Evolutionary conservation across 306 rosid species (phyloP), one percentile per base, ranked within the genome.

Genomic region (Albizia julibrissin): DNA sequence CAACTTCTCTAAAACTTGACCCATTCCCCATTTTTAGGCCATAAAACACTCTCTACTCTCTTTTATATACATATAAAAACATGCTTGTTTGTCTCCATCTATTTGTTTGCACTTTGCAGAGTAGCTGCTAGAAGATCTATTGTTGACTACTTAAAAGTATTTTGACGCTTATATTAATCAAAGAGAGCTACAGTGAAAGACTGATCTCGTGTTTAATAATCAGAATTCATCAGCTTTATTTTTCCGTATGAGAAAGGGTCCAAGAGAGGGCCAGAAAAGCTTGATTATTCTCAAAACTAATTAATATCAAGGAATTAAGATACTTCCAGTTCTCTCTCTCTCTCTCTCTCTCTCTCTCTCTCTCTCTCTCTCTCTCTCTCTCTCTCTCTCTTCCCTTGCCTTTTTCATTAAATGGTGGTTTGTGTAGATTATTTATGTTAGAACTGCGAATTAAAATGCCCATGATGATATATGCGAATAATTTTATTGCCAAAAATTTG

Each of bases 11-110:
- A 16, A 14, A 74, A 79, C 84, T 70, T 77, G 68, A 69, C 26
- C 34, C 66, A 62, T 19, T 80, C 85, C 85, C 80, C 83, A 72
- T 81, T 50, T 56, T 78, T 52, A 66, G 88, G 26, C 8, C 43
- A 77, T 47, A 16, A 77, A 81, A 37, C 5, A 1, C 1, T n/a
- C 29, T n/a, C 14, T 47, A n/a, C 27, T 15, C 58, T 37, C 40
- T 37, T 37, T 37, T 37, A 37, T 37, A 37, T 37, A 50, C 1
- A 50, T 46, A 15, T 12, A 47, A 47, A 47, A 5, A 22, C 58
- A 13, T 56, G 27, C 15, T 0, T 58, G 65, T 13, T 58, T 58
- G 65, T 58, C 65, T 58, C 29, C 1, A n/a, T 56, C 13, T 22
- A n/a, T 21, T 58, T 58, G 65, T 58, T 58, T 58, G 65, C 27